These are phyloP conservation scores for Penicillium flavigenum DNA, from an alignment of 495 filamentous ascomycete genomes.

Conservation along the genomic window DNA sequence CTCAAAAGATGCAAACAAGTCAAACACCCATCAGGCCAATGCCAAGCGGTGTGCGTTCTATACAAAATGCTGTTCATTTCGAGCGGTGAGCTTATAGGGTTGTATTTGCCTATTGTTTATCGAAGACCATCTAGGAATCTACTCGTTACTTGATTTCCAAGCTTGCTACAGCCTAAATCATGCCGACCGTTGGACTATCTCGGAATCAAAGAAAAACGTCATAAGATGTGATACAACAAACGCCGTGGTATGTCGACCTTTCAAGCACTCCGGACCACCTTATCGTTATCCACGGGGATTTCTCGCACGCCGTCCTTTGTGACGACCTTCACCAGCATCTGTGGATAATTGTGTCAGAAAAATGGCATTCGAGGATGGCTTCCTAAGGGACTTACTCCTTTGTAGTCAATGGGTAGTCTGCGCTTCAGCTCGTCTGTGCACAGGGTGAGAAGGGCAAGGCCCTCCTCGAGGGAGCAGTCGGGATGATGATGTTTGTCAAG, in stretches of 20 bases:
- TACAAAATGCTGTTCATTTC: background rate
- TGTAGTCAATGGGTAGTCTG: slow-evolving; percentile 95
- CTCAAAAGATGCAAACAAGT: slow-evolving; percentile 38
- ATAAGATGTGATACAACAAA: slow-evolving; percentile 49
- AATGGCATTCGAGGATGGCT: background rate
- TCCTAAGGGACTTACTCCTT: slow-evolving; percentile 59
- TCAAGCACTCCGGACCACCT: slow-evolving; percentile 66
- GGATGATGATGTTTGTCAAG: slow-evolving; percentile 98
- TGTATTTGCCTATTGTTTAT: background rate
- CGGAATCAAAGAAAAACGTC: slow-evolving; percentile 34
- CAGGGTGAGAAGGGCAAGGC: slow-evolving; percentile 85
- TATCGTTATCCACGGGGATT: slow-evolving; percentile 76
- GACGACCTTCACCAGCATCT: slow-evolving; percentile 85
- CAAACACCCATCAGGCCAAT: slow-evolving; percentile 32
- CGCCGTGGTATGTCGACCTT: slow-evolving; percentile 31
- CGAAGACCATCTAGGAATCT: background rate
- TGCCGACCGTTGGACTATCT: slow-evolving; percentile 22
- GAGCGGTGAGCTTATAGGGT: background rate
- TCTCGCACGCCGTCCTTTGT: slow-evolving; percentile 87
- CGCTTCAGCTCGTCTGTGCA: slow-evolving; percentile 97
- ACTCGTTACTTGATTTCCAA: slow-evolving; percentile 1
- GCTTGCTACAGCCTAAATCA: slow-evolving; percentile 11
- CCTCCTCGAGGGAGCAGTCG: slow-evolving; percentile 81
- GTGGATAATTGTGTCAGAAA: slow-evolving; percentile 18
- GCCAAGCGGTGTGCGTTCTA: background rate